phyloP scores from a whole-genome alignment of 2,329 filamentous ascomycete species.

The Aspergillus transmontanensis region DNA sequence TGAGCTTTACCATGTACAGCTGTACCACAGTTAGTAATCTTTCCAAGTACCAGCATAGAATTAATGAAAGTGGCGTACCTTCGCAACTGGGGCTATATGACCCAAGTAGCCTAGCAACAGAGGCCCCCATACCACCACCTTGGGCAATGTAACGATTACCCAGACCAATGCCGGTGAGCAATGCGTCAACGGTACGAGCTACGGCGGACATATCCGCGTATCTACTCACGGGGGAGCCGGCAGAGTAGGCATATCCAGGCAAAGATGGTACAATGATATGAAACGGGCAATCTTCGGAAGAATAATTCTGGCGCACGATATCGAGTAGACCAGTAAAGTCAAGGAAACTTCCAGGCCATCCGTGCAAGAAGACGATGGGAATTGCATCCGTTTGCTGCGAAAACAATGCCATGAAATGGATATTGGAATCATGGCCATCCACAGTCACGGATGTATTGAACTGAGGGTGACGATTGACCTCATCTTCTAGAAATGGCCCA shows the following conservation, averaged over 20 bases:
- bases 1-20: not conserved
- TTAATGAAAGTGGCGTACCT: not conserved
- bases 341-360: not conserved
- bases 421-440: not conserved
- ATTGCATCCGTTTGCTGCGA: not conserved
- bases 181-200: not conserved
- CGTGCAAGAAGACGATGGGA: not conserved
- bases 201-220: not conserved
- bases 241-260: not conserved
- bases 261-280: not conserved
- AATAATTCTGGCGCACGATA: not conserved
- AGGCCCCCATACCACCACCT: not conserved
- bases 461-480: not conserved
- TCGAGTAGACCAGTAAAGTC: not conserved
- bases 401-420: not conserved
- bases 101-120: not conserved
- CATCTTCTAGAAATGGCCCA: not conserved
- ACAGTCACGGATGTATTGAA: not conserved
- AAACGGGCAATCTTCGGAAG: not conserved
- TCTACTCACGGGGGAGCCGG: not conserved
- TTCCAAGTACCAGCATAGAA: not conserved
- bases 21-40: not conserved
- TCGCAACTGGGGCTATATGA: not conserved
- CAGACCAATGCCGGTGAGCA: not conserved
- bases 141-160: not conserved